A percentile compares a stretch with the other conserved stretches of the same genome.
phyloP scores from a whole-genome alignment of 345 rosid genomes.

The Syzygium aromaticum region DNA sequence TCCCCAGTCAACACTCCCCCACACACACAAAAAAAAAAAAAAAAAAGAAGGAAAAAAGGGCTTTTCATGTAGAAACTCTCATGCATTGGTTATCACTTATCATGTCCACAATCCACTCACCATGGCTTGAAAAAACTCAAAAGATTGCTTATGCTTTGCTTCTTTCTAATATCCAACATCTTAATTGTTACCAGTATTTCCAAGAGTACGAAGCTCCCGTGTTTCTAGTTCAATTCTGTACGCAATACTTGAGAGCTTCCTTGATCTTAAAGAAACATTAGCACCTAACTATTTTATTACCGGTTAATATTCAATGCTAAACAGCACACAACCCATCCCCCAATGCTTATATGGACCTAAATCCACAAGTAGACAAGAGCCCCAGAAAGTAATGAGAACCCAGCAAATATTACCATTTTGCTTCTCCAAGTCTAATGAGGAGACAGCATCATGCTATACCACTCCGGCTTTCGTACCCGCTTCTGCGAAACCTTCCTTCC shows the following conservation, averaged over 20 bases:
- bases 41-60: neutral
- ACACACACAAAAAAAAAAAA: neutral
- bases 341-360: neutral
- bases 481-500: neutral
- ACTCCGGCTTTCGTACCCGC: neutral
- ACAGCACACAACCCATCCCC: neutral
- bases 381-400: neutral
- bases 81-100: neutral
- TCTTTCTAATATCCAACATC: neutral
- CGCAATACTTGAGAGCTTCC: neutral
- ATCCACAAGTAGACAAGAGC: neutral
- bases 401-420: neutral
- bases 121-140: neutral
- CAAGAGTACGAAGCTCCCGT: neutral
- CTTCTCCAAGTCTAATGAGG: neutral
- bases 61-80: neutral
- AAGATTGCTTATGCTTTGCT: neutral
- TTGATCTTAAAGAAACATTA: neutral
- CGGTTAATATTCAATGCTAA: neutral
- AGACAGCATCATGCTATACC: neutral
- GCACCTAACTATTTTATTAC: neutral
- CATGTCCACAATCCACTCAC: neutral
- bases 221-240: neutral
- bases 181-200: neutral
- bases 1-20: neutral